Evolutionary conservation across 192 early-diverging fungal species (phyloP), one percentile per base, ranked within the genome.

Genomic region (Diversispora epigaea): DNA sequence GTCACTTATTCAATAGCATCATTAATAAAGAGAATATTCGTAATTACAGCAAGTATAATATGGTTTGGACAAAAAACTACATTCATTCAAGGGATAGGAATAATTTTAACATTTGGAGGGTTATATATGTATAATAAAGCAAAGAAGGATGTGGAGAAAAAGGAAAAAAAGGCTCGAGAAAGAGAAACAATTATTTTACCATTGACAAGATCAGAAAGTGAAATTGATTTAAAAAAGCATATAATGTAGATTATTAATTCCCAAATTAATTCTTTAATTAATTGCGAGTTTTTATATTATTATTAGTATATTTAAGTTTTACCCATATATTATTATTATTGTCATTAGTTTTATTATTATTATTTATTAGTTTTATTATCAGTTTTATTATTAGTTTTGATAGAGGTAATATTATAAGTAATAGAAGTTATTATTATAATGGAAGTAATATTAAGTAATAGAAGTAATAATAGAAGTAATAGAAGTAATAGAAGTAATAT

Each of bases 1-100:
- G 92, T 97, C 44, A 95, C 93, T 0, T 97, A 95, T 80, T 91
- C 90, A 15, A 93, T 96, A 61, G 89, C 91, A 7, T 91, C 90
- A 4, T 84, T 96, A 68, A 81, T 94, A 67, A 96, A 96, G 80
- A 88, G 95, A n/a, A 94, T 96, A 61, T 88, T 93, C 77, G 94
- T 96, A 39, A 95, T 96, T 81, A 86, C 90, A 25, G 89, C 91
- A 40, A 85, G 86, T 61, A 93, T 96, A 57, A 65, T 94, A 11
- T 96, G 92, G 83, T 94, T 94, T 80, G 88, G 89, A 56, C 92
- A 96, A 75, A 81, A 86, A 15, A 87, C 95, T 2, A 84, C 84
- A 14, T 49, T 78, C 0, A 74, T 89, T 3, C 94, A 96, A 80
- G 86, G 84, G 44, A 65, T 88, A 56, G 95, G 95, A 32, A 92